These are phyloP conservation scores for Talaromyces nanjingensis DNA, from an alignment of 495 filamentous ascomycete genomes.

Conservation along the genomic window DNA sequence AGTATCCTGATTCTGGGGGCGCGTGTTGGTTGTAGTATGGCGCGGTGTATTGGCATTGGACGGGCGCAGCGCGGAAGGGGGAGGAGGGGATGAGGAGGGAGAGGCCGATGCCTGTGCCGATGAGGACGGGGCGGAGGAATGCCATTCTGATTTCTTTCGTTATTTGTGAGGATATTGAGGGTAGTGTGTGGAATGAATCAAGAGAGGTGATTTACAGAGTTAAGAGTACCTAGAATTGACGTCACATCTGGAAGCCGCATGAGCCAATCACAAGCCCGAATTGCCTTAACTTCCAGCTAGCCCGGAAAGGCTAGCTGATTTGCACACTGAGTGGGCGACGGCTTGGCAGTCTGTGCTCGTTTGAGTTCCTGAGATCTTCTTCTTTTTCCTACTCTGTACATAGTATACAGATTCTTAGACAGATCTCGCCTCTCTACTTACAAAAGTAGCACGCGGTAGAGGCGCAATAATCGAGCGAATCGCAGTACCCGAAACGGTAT, in stretches of 20 bases:
- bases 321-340: too few species aligned
- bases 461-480: not conserved
- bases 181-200: not conserved
- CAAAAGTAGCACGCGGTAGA: not conserved
- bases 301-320: not conserved
- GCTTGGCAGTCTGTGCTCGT: too few species aligned
- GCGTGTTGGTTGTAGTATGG: conserved; percentile 17
- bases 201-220: not conserved
- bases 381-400: not conserved
- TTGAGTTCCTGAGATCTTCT: not conserved
- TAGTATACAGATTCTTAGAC: not conserved
- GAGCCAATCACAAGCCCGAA: not conserved
- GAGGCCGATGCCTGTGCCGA: conserved; percentile 36
- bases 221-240: not conserved
- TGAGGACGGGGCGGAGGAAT: conserved; percentile 19
- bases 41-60: conserved; percentile 33
- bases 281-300: not conserved
- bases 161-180: not conserved
- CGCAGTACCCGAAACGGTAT: not conserved
- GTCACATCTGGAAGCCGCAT: not conserved
- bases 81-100: conserved; percentile 30
- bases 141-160: conserved; percentile 16
- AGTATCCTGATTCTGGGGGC: conserved; percentile 23
- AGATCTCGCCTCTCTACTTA: not conserved
- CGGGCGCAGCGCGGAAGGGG: conserved; percentile 31